A percentile compares a stretch with the other conserved stretches of the same genome.
Conservation (phyloP, 495 filamentous ascomycete species). For the Penicillium nucicola region DNA sequence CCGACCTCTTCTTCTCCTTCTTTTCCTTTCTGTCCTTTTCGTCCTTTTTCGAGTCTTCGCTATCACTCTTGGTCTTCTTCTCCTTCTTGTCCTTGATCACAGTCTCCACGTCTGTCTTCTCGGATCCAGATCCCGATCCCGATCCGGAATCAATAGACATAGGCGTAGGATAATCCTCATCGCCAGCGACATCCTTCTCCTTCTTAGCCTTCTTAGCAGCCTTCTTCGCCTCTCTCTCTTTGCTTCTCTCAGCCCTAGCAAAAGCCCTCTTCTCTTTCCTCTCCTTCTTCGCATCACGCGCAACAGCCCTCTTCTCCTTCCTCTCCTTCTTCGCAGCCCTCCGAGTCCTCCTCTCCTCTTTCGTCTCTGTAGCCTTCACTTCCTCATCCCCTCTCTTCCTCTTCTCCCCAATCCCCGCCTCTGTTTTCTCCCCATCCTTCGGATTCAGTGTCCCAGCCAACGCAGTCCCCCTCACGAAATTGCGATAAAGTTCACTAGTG, state of each 20-base stretch:
- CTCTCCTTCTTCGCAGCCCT: slow-evolving; percentile 23
- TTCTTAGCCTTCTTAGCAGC: slow-evolving; percentile 24
- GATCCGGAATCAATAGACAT: slow-evolving; percentile 30
- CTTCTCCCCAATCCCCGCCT: neutral
- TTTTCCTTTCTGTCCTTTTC: slow-evolving; percentile 37
- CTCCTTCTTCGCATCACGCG: slow-evolving; percentile 22
- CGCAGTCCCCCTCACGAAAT: slow-evolving; percentile 73
- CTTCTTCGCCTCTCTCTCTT: slow-evolving; percentile 11
- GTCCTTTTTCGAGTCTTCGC: slow-evolving; percentile 19
- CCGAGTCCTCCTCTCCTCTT: slow-evolving; percentile 30
- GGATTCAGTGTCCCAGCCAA: slow-evolving; percentile 62
- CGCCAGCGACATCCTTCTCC: slow-evolving; percentile 15
- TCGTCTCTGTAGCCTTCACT: slow-evolving; percentile 20
- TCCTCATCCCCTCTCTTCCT: slow-evolving; percentile 14
- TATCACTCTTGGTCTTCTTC: slow-evolving; percentile 25
- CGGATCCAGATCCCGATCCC: neutral
- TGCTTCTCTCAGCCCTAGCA: slow-evolving; percentile 30
- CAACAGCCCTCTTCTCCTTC: slow-evolving; percentile 23
- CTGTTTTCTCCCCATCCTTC: too few relatives aligned
- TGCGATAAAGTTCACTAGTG: slow-evolving; percentile 68
- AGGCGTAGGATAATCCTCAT: slow-evolving; percentile 42
- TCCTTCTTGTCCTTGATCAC: slow-evolving; percentile 24
- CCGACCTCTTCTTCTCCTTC: slow-evolving; percentile 25
- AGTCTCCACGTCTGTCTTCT: slow-evolving; percentile 6
- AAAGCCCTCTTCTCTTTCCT: slow-evolving; percentile 27